Evolutionary conservation across 2,329 filamentous ascomycete species (phyloP).

Genomic region (Paraphoma sp.): DNA sequence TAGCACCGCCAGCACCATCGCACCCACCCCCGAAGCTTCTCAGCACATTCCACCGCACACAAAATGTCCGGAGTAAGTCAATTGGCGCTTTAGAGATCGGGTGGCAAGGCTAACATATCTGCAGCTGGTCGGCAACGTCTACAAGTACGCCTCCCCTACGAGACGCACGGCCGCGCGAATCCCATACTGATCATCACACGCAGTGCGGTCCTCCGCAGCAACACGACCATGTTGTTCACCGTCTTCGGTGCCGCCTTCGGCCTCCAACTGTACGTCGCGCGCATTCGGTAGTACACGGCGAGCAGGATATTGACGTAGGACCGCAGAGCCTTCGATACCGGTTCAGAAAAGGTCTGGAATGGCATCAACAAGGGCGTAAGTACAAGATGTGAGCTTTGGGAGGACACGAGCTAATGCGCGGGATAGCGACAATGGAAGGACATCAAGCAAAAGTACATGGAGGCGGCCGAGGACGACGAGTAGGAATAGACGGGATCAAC

Average conservation of each 20-base stretch:
- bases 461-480: slow-evolving; percentile 70
- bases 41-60: slow-evolving; percentile 31
- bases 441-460: slow-evolving; percentile 87
- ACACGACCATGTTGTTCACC: slow-evolving; percentile 83
- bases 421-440: slow-evolving; percentile 98
- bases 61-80: slow-evolving; percentile 67
- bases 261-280: slow-evolving; percentile 82
- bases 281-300: slow-evolving; percentile 3
- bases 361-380: slow-evolving; percentile 83
- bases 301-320: slow-evolving; percentile 26
- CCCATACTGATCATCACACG: slow-evolving; percentile 38
- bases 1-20: slow-evolving; percentile 34
- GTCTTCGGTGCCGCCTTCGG: slow-evolving; percentile 90
- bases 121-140: slow-evolving; percentile 62
- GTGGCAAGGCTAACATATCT: slow-evolving; percentile 32
- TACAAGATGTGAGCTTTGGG: slow-evolving; percentile 18
- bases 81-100: slow-evolving; percentile 25
- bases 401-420: slow-evolving; percentile 28
- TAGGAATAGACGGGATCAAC: slow-evolving; percentile 16
- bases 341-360: slow-evolving; percentile 89
- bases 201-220: slow-evolving; percentile 85
- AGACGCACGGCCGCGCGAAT: slow-evolving; percentile 9
- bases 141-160: slow-evolving; percentile 54
- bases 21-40: slow-evolving; percentile 27
- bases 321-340: slow-evolving; percentile 78